Base-by-base conservation (phyloP, 1,284 basidiomycete species). In the Puccinia triticina region DNA sequence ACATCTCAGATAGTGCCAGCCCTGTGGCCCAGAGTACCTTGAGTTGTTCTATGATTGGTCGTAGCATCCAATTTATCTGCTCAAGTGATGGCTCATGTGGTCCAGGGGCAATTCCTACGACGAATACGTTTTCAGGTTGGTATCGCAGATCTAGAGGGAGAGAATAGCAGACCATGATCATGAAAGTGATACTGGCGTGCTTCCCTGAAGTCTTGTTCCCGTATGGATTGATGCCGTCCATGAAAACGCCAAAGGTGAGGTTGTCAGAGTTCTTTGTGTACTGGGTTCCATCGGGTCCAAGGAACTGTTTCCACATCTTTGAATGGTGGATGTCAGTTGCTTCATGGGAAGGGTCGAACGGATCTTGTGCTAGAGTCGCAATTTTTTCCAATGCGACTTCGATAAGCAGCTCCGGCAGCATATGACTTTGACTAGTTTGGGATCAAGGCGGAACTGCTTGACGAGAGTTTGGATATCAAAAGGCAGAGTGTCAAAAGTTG, bases 51-150 rank as follows among this genome's bases (percentile, higher is more conserved):
- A 88, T 84, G 16, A 88, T 57, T 5, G 85, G 86, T 29, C 66
- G 21, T 1, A 88, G 64, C 73, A 86, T 85, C 50, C 86, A 85
- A 77, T 88, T 88, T 43, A 88, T 77, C 29, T 85, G 61, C 23
- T 84, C 69, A 2, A 80, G 43, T 4, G 72, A 67, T 4, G 84
- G 85, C 64, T 85, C 84, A 16, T 59, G 29, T 16, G 84, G 85
- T 3, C 85, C 85, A 7, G 86, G 88, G 87, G 86, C 86, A 18
- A 89, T 83, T 1, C 87, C 87, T 14, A 86, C 87, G 16, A 89
- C 84, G 80, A 85, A 88, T n/a, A 88, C 84, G 72, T 89, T 88
- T 74, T 89, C 86, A 2, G 83, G 67, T 26, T 85, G 84, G 80
- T 87, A 87, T 0, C 88, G 86, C 21, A 87, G 43, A 3, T 84